Percentiles rank a stretch among this genome's conserved stretches.
These are phyloP conservation scores for Pleurotus pulmonarius DNA, from an alignment of 768 basidiomycete genomes.

Conservation along the genomic window DNA sequence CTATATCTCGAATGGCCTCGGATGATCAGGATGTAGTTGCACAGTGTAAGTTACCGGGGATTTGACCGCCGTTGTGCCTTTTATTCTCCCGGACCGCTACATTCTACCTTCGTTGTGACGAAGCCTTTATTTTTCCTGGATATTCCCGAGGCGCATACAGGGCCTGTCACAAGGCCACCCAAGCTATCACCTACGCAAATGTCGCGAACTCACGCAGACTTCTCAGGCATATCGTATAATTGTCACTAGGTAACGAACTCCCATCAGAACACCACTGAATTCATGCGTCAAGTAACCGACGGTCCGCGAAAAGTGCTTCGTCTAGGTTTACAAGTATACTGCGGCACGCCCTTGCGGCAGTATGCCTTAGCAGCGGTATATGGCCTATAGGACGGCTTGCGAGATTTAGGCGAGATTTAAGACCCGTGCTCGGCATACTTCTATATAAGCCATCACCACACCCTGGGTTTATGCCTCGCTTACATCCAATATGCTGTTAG, in stretches of 20 bases:
- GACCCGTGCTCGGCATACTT: no score
- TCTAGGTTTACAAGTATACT: no score
- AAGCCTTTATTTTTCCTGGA: neutral
- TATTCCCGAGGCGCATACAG: neutral
- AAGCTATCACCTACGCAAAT: no score
- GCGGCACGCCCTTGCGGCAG: neutral
- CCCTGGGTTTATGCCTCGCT: neutral
- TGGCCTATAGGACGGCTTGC: neutral
- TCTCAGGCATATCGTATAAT: no score
- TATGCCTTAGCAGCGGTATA: neutral
- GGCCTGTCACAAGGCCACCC: neutral
- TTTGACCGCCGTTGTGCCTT: no score
- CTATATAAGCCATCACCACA: neutral
- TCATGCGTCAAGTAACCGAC: neutral
- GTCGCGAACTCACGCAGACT: no score
- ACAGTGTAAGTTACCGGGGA: neutral
- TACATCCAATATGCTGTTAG: neutral
- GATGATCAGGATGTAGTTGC: neutral
- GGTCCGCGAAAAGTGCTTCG: neutral
- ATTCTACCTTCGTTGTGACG: neutral
- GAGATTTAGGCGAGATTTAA: constrained; percentile 3
- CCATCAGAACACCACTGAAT: no score
- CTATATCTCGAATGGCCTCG: no score
- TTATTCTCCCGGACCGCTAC: neutral
- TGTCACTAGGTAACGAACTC: no score